These are phyloP conservation scores for Colletotrichum musicola DNA, from an alignment of 2,329 filamentous ascomycete genomes.

Conservation along the genomic window DNA sequence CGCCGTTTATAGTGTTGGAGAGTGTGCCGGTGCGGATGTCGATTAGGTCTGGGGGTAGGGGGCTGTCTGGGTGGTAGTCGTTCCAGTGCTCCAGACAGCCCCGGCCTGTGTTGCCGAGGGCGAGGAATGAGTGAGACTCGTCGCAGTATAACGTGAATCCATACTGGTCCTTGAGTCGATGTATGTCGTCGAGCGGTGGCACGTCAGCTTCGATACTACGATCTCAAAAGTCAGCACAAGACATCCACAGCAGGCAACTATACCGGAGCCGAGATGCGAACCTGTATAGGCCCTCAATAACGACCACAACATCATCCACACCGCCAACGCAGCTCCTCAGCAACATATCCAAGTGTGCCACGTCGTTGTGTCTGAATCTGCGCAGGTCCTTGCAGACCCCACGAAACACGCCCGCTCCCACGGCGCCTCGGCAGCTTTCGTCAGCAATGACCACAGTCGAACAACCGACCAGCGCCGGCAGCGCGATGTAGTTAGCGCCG, in stretches of 20 bases:
- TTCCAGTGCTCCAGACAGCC: slow-evolving; percentile 40
- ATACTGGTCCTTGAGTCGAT: slow-evolving; percentile 31
- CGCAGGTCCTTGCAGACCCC: slow-evolving; percentile 10
- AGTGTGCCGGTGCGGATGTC: slow-evolving; percentile 39
- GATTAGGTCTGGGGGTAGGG: slow-evolving; percentile 30
- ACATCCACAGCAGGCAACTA: accelerated
- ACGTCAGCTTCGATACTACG: slow-evolving; percentile 16
- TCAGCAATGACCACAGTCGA: slow-evolving; percentile 32
- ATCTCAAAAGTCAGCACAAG: not conserved
- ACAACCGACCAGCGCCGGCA: slow-evolving; percentile 31
- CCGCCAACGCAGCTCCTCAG: slow-evolving; percentile 16
- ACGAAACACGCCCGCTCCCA: slow-evolving; percentile 37
- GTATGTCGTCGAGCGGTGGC: not conserved
- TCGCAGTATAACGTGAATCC: slow-evolving; percentile 39
- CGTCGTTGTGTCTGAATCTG: slow-evolving; percentile 34
- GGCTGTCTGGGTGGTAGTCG: slow-evolving; percentile 24
- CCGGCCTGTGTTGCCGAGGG: slow-evolving; percentile 35
- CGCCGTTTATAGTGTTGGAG: slow-evolving; percentile 36
- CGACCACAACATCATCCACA: slow-evolving; percentile 20
- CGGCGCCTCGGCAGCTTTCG: slow-evolving; percentile 37
- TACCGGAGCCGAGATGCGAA: not conserved
- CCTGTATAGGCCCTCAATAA: slow-evolving; percentile 35
- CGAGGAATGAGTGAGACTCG: slow-evolving; percentile 39
- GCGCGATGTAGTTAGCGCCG: slow-evolving; percentile 38
- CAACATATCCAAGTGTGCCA: slow-evolving; percentile 23